Percentiles rank a stretch among this genome's conserved stretches.
Conservation (phyloP, 2,329 filamentous ascomycete genomes). For the Cladophialophora bantiana region DNA sequence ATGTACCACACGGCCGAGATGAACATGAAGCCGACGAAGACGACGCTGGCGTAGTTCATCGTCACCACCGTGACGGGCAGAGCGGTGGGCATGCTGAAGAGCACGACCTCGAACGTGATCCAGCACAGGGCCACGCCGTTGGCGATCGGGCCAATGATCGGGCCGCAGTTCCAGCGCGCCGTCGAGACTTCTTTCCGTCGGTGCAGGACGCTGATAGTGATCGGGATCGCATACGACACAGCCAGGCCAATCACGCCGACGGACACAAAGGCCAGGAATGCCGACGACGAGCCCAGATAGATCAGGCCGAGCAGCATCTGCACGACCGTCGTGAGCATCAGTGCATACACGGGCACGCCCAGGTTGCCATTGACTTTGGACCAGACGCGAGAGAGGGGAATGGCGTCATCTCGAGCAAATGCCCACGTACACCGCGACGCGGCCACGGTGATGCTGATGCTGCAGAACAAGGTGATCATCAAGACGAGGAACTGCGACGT, state of each 20-base stretch:
- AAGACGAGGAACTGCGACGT: constrained; percentile 53
- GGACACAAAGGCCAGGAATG: constrained; percentile 59
- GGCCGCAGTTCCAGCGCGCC: constrained; percentile 59
- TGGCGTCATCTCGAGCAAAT: constrained; percentile 76
- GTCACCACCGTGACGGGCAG: constrained; percentile 60
- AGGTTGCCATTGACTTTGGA: constrained; percentile 66
- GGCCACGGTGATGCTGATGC: constrained; percentile 60
- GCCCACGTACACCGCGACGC: constrained; percentile 66
- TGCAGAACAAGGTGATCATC: constrained; percentile 60
- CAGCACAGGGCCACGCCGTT: constrained; percentile 59
- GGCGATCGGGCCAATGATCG: constrained; percentile 51
- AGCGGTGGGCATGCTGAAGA: constrained; percentile 63
- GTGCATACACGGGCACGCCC: constrained; percentile 72
- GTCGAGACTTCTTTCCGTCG: constrained; percentile 55
- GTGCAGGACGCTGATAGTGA: constrained; percentile 58
- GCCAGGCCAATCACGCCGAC: constrained; percentile 65
- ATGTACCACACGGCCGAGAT: constrained; percentile 61
- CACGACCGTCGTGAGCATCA: constrained; percentile 67
- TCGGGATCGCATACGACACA: constrained; percentile 64
- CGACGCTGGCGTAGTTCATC: constrained; percentile 66
- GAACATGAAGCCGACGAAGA: constrained; percentile 62
- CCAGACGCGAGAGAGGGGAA: constrained; percentile 67
- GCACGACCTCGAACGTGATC: constrained; percentile 61
- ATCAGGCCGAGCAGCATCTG: constrained; percentile 60
- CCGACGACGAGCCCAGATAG: constrained; percentile 56